Evolutionary conservation across 306 rosid genomes (phyloP), one percentile per base, ranked within the genome.

Genomic region (Fragaria iinumae): DNA sequence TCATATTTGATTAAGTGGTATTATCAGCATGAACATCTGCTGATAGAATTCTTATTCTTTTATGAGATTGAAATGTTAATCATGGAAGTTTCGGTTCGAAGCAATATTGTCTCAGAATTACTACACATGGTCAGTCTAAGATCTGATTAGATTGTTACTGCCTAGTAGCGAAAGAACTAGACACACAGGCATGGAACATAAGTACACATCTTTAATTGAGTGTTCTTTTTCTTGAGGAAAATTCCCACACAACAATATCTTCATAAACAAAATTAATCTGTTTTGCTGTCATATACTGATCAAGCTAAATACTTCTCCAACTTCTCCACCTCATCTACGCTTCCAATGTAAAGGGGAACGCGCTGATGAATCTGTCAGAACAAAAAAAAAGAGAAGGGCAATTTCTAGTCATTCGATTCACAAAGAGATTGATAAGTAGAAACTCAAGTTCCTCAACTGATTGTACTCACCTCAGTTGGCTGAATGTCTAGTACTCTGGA

Each of bases 321-420:
- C 77, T 96, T 92, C 78, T 92, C 98, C 80, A 96, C 98, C 71
- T 92, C 99, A 25, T 91, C 99, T 56, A 48, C 14, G 72, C 99
- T 96, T 47, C 99, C 99, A 56, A 96, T 96, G 81, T 86, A 96
- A 71, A 92, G 86, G 0, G 99, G 99, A 81, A 93, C 91, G 3
- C 99, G 97, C 72, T 96, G 99, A 82, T 96, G 99, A 73, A 96
- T 87, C 99, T 96, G 91, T 73, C 67, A 32, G 36, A 32, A 32
- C 7, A 38, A 75, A 25, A 66, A 73, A 86, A 9, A 0, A 14
- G 72, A 13, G 16, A 48, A 12, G 20, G 48, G 23, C 44, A 62
- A 69, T 56, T 43, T 48, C 7, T 45, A 59, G 65, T 75, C 41
- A 50, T 44, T 56, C 49, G 57, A 75, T 62, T 49, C 3, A 25